phyloP scores from a whole-genome alignment of 2,329 filamentous ascomycete genomes.

The Neofusicoccum laricinum region DNA sequence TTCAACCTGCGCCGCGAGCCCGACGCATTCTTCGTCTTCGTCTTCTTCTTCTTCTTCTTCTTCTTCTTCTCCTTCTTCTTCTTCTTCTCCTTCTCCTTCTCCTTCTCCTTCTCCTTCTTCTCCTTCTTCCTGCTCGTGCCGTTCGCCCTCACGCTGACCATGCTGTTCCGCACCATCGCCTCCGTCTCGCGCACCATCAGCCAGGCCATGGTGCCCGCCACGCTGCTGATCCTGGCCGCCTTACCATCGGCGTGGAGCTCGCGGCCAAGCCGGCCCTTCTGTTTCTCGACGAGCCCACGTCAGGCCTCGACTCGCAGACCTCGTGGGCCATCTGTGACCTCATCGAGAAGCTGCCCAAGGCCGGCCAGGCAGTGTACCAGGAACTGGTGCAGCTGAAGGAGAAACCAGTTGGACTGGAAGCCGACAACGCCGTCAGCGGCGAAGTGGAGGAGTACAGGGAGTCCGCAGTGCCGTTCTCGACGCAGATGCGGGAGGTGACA shows the following conservation, averaged over 20 bases:
- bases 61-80: conserved; percentile 85
- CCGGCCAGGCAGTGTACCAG: conserved; percentile 59
- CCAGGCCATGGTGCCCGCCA: conserved; percentile 56
- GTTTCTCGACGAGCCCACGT: conserved; percentile 93
- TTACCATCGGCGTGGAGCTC: conserved; percentile 95
- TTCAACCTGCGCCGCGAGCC: conserved; percentile 76
- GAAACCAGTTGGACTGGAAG: neutral
- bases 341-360: conserved; percentile 83
- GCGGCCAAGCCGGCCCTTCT: conserved; percentile 87
- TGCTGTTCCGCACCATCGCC: conserved; percentile 81
- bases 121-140: conserved; percentile 82
- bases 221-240: conserved; percentile 64
- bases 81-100: conserved; percentile 78
- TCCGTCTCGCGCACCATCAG: conserved; percentile 66
- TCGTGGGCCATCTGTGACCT: conserved; percentile 90
- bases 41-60: conserved; percentile 82
- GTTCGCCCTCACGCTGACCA: conserved; percentile 68
- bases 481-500: conserved; percentile 19
- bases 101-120: conserved; percentile 82
- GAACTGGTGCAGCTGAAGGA: conserved; percentile 38
- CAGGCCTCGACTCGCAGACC: conserved; percentile 88
- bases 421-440: neutral
- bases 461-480: conserved; percentile 21
- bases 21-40: too few species aligned
- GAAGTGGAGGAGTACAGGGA: conserved; percentile 1